Evolutionary conservation across 1,139 yeast genomes (phyloP).

Genomic region (Eremothecium sinecaudum): DNA sequence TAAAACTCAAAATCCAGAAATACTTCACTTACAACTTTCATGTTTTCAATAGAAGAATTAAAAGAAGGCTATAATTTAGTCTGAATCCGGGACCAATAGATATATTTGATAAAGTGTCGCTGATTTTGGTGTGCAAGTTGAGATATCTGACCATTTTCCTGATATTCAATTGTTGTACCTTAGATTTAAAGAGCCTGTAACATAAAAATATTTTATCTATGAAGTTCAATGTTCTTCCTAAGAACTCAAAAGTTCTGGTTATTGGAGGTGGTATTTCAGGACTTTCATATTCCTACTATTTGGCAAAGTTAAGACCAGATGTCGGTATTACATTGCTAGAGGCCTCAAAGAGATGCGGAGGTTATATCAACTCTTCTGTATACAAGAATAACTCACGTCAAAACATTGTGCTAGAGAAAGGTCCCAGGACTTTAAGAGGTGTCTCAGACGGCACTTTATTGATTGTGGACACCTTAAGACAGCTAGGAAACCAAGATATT

Average conservation of each 20-base stretch:
- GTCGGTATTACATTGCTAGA: conserved; percentile 57
- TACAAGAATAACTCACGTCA: conserved; percentile 18
- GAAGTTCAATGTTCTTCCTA: too few species aligned
- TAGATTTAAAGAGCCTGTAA: too few species aligned
- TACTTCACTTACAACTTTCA: too few species aligned
- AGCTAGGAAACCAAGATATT: conserved; percentile 36
- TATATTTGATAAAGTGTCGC: too few species aligned
- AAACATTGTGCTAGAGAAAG: conserved; percentile 49
- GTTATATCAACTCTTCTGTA: conserved; percentile 58
- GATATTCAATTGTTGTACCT: too few species aligned
- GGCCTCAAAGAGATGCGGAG: conserved; percentile 49
- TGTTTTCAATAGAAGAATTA: too few species aligned
- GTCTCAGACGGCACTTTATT: conserved; percentile 56
- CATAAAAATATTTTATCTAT: too few species aligned
- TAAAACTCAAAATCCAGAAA: too few species aligned
- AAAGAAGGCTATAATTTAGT: too few species aligned
- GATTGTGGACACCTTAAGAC: conserved; percentile 47
- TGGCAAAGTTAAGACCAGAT: conserved; percentile 64
- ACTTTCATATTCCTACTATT: conserved; percentile 64
- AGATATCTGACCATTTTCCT: too few species aligned
- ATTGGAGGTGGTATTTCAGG: conserved; percentile 90
- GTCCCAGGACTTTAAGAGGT: conserved; percentile 68
- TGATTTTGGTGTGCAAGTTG: too few species aligned
- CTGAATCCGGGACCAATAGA: too few species aligned
- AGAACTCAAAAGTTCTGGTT: conserved; percentile 55